These are phyloP conservation scores for Coprinellus aureogranulatus DNA, from an alignment of 768 basidiomycete genomes.

Conservation along the genomic window DNA sequence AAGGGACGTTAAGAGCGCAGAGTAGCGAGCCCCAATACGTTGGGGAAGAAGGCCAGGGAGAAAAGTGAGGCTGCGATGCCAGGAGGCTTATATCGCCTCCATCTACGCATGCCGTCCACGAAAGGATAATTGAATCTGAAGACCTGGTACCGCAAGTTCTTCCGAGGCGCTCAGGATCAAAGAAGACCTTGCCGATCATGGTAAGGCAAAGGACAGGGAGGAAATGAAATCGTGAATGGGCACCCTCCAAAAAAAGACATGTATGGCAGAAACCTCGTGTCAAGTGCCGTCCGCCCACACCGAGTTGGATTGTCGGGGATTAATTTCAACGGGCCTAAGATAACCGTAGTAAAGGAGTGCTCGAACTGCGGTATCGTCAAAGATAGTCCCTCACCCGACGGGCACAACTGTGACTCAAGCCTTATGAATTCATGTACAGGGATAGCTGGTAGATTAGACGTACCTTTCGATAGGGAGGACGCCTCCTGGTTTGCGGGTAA, in stretches of 20 bases:
- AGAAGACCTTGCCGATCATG: conserved; percentile 5
- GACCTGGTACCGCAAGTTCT: neutral
- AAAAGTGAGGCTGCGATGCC: neutral
- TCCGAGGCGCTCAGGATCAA: conserved; percentile 4
- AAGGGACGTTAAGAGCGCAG: neutral
- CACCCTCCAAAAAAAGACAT: neutral
- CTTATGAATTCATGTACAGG: too few relatives aligned
- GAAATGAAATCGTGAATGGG: neutral
- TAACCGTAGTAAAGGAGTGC: too few relatives aligned
- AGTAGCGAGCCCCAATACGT: neutral
- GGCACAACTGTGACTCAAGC: too few relatives aligned
- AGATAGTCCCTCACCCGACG: too few relatives aligned
- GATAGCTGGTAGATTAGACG: too few relatives aligned
- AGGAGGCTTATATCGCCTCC: conserved; percentile 3
- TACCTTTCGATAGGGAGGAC: too few relatives aligned
- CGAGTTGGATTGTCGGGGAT: neutral
- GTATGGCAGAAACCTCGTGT: too few relatives aligned
- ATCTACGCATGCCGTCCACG: neutral
- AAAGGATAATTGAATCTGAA: conserved; percentile 9
- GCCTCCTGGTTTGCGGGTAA: too few relatives aligned
- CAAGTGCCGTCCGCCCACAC: neutral
- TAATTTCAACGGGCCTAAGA: too few relatives aligned
- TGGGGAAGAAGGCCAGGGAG: neutral
- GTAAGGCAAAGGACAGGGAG: neutral
- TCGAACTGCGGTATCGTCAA: too few relatives aligned